Conservation (phyloP, 345 rosid species). For the Salix arbutifolia region DNA sequence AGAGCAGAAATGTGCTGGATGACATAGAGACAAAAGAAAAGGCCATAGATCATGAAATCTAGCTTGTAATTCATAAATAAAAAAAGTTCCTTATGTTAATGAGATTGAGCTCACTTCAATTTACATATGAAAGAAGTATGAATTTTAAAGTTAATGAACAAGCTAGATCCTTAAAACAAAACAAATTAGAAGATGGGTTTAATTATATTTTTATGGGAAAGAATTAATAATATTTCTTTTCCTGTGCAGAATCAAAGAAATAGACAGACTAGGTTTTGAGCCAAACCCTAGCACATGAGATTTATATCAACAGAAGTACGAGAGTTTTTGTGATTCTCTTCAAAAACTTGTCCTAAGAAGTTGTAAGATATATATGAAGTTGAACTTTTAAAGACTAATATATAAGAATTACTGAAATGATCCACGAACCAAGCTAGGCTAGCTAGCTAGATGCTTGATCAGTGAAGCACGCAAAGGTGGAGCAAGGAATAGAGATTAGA, state of each 20-base stretch:
- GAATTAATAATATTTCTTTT: neutral
- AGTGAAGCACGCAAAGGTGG: too few species aligned
- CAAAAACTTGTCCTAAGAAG: neutral
- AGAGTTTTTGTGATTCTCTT: neutral
- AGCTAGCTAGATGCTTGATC: neutral
- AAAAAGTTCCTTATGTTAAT: neutral
- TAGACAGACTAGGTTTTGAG: neutral
- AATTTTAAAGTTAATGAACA: neutral
- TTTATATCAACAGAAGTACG: neutral
- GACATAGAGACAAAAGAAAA: neutral
- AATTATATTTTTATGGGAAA: neutral
- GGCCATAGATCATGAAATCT: neutral
- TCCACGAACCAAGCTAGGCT: neutral
- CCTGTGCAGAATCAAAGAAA: neutral
- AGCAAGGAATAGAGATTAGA: neutral
- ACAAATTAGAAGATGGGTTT: neutral
- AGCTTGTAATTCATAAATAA: neutral
- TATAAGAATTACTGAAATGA: neutral
- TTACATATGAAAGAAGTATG: neutral
- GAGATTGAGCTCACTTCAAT: neutral
- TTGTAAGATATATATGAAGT: neutral
- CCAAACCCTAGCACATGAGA: neutral
- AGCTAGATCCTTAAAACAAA: neutral
- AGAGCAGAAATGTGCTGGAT: neutral
- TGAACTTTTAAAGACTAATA: neutral